These are phyloP conservation scores for Boletus rex-veris DNA, from an alignment of 768 basidiomycete genomes.

Conservation along the genomic window DNA sequence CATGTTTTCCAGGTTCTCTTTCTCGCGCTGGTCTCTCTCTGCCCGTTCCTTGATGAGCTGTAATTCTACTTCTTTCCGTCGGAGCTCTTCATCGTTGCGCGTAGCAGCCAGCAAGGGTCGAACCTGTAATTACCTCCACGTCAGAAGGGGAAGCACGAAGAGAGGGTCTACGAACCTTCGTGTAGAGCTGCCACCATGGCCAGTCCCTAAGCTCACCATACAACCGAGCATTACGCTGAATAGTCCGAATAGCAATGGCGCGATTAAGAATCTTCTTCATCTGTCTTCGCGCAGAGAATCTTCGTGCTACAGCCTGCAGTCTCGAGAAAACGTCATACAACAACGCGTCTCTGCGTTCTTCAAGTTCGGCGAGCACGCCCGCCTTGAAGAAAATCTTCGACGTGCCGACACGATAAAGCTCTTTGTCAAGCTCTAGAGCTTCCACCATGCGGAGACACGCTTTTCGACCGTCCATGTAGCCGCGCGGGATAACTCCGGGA, in stretches of 20 bases:
- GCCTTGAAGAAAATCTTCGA: slow-evolving; percentile 99
- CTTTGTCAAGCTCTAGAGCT: slow-evolving; percentile 81
- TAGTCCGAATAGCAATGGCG: slow-evolving; percentile 84
- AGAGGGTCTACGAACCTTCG: slow-evolving; percentile 53
- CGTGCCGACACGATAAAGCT: slow-evolving; percentile 85
- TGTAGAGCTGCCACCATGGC: slow-evolving; percentile 99
- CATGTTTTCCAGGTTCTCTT: slow-evolving; percentile 70
- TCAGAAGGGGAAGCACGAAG: not conserved
- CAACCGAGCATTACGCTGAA: slow-evolving; percentile 90
- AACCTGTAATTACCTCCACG: slow-evolving; percentile 46
- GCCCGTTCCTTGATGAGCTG: slow-evolving; percentile 77
- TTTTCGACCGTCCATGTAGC: slow-evolving; percentile 97
- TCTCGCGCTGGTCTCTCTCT: slow-evolving; percentile 81
- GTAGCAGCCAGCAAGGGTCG: slow-evolving; percentile 92
- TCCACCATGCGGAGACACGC: slow-evolving; percentile 90
- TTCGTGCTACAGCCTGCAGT: slow-evolving; percentile 82
- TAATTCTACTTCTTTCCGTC: slow-evolving; percentile 83
- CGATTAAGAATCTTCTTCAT: slow-evolving; percentile 95
- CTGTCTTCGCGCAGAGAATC: slow-evolving; percentile 82
- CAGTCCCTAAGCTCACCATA: slow-evolving; percentile 89
- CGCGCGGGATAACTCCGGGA: slow-evolving; percentile 87
- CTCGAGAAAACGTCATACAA: slow-evolving; percentile 86
- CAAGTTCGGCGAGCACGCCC: slow-evolving; percentile 92
- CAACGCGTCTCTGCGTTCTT: slow-evolving; percentile 86
- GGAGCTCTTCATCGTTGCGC: slow-evolving; percentile 86